A percentile compares a stretch with the other conserved stretches of the same genome.
phyloP scores from a whole-genome alignment of 164 flowering plant species.

The Stephania cephalantha region DNA sequence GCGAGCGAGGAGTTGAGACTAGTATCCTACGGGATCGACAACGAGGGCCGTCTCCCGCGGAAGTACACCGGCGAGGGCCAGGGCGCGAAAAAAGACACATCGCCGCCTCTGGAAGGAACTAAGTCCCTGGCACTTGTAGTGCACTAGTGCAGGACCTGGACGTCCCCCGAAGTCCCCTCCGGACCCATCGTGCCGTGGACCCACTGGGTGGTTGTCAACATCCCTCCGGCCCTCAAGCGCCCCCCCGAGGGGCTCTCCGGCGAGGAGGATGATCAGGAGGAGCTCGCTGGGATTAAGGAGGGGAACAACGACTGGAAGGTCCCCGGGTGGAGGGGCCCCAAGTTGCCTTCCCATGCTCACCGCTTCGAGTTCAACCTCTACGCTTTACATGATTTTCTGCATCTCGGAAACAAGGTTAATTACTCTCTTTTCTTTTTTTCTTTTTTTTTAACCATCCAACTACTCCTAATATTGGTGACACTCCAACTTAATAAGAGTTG shows the following conservation, averaged over 20 bases:
- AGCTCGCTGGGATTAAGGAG: slow-evolving; percentile 52
- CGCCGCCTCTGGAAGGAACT: slow-evolving; percentile 71
- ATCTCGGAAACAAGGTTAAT: slow-evolving; percentile 80
- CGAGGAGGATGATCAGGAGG: slow-evolving; percentile 50
- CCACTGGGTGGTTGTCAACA: slow-evolving; percentile 67
- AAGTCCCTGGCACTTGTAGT: slow-evolving; percentile 55
- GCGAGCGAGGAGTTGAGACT: slow-evolving; percentile 46
- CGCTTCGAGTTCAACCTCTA: slow-evolving; percentile 64
- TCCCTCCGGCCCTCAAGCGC: slow-evolving; percentile 61
- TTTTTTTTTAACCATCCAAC: no score
- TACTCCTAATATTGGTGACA: no score
- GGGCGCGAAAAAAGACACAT: slow-evolving; percentile 58
- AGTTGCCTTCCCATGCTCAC: slow-evolving; percentile 51
- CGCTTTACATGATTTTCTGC: slow-evolving; percentile 56
- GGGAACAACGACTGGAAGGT: slow-evolving; percentile 65
- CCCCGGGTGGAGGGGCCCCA: slow-evolving; percentile 73
- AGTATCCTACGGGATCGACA: slow-evolving; percentile 34
- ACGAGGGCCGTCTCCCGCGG: slow-evolving; percentile 56
- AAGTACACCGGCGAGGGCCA: slow-evolving; percentile 71
- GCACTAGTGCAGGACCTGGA: slow-evolving; percentile 77
- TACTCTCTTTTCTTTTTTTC: no score
- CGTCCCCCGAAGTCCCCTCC: slow-evolving; percentile 54
- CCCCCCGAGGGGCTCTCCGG: slow-evolving; percentile 79
- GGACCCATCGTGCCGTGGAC: slow-evolving; percentile 68
- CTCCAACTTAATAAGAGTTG: no score